Base-by-base conservation (phyloP, 2,329 filamentous ascomycete genomes). In the Apiospora arundinis region DNA sequence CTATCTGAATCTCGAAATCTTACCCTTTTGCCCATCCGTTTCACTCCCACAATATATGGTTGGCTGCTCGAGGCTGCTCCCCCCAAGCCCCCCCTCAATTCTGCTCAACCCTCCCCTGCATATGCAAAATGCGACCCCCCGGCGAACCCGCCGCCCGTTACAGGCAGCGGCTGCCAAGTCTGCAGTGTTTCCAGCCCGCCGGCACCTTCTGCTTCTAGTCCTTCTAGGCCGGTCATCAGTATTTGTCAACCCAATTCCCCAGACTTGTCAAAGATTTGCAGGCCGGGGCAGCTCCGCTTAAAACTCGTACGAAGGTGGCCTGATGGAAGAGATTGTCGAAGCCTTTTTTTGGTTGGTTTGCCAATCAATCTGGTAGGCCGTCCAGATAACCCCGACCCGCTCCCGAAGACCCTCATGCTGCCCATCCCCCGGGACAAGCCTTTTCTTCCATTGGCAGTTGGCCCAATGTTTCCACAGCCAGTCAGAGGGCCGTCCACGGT, bases 211-310 rank as follows among this genome's bases (percentile, higher is more conserved):
- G 32, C 32, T 32, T 32, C 32, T 32, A 32, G 32, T 32, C 52
- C 28, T 37, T 28, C 52, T 11, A 37, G 28, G 28, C 45, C 12
- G 23, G 14, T 4, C 16, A 28, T 0, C 32, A 14, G 56, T 63
- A 63, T 63, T 63, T 37, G 56, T 63, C 56, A 63, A 63, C 52
- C 56, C 56, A 63, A 23, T 40, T 63, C 56, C 56, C 56, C 56
- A 32, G 56, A 40, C 56, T 40, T 32, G 28, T 60, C 52, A 2
- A 2, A 37, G 16, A 21, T 63, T 40, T 14, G 56, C 56, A 37
- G 18, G 56, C 56, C 32, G 56, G 56, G 56, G 56, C 56, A 63
- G 37, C 56, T 40, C 56, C 56, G 56, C 56, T 37, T 37, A 6
- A 40, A n/a, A 40, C 56, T 63, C 32, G 56, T 40, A 37, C 56